phyloP scores from a whole-genome alignment of 192 early-diverging fungal genomes.

The Piromyces sp. region DNA sequence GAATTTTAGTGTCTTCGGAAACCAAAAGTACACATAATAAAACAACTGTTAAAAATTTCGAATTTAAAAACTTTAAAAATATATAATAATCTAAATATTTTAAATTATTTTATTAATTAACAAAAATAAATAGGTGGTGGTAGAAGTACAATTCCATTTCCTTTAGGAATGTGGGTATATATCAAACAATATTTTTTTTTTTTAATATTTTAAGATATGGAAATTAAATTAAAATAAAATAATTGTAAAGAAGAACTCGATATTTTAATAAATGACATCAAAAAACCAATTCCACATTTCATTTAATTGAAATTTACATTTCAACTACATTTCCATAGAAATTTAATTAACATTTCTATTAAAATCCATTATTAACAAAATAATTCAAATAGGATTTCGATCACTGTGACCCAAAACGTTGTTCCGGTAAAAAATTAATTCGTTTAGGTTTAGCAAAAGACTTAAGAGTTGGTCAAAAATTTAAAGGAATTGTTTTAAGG shows the following conservation, averaged over 20 bases:
- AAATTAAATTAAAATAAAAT: too few relatives aligned
- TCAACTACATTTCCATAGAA: background rate
- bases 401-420: conserved; percentile 96
- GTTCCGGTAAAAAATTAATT: conserved; percentile 79
- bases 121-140: too few relatives aligned
- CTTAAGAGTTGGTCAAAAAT: conserved; percentile 64
- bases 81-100: too few relatives aligned
- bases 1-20: background rate
- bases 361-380: too few relatives aligned
- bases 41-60: too few relatives aligned
- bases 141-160: conserved; percentile 28
- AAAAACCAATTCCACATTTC: background rate
- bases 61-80: too few relatives aligned
- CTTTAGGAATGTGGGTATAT: conserved; percentile 56
- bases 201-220: too few relatives aligned
- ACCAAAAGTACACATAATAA: background rate
- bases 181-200: background rate
- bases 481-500: conserved; percentile 62
- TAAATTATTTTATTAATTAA: too few relatives aligned
- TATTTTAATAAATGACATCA: too few relatives aligned
- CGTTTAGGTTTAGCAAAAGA: conserved; percentile 62
- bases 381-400: conserved; percentile 97
- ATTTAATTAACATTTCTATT: too few relatives aligned
- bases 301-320: background rate
- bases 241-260: too few relatives aligned